Evolutionary conservation across 2,329 filamentous ascomycete genomes (phyloP).

Genomic region (Dothiorella sarmentorum): DNA sequence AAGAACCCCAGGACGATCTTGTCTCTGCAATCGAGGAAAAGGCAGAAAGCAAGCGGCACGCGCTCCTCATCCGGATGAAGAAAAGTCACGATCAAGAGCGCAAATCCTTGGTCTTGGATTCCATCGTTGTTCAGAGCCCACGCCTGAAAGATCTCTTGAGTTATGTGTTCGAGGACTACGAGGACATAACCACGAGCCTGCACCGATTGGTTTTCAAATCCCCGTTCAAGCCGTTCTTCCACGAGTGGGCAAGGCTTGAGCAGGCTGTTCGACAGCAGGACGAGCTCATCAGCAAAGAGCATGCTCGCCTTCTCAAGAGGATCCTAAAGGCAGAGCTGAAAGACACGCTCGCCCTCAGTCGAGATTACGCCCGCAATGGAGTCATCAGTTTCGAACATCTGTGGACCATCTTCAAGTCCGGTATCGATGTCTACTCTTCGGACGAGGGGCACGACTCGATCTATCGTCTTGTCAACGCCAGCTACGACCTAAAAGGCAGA

Average conservation of each 20-base stretch:
- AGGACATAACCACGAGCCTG: conserved; percentile 31
- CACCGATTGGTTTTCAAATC: conserved; percentile 31
- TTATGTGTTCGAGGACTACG: conserved; percentile 31
- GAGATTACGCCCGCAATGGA: conserved; percentile 38
- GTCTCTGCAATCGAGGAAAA: conserved; percentile 22
- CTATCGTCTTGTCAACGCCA: conserved; percentile 28
- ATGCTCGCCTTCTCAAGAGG: conserved; percentile 38
- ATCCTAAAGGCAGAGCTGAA: conserved; percentile 41
- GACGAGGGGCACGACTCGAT: conserved; percentile 36
- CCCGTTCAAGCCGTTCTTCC: conserved; percentile 36
- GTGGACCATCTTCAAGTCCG: conserved; percentile 45
- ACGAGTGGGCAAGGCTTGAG: conserved; percentile 32
- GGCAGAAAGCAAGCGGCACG: conserved; percentile 22
- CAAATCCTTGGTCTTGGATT: conserved; percentile 22
- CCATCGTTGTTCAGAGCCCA: conserved; percentile 35
- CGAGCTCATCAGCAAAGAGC: conserved; percentile 33
- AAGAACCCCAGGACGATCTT: conserved; percentile 21
- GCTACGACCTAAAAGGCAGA: conserved; percentile 29
- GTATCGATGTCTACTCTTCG: conserved; percentile 27
- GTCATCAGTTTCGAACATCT: conserved; percentile 43
- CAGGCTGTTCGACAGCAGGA: conserved; percentile 24
- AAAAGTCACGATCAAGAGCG: neutral
- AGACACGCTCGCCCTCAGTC: conserved; percentile 38
- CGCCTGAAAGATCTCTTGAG: conserved; percentile 31
- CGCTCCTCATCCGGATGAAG: conserved; percentile 22